A percentile compares a stretch with the other conserved stretches of the same genome.
Conservation (phyloP, 768 basidiomycete genomes). For the Suillus placidus region DNA sequence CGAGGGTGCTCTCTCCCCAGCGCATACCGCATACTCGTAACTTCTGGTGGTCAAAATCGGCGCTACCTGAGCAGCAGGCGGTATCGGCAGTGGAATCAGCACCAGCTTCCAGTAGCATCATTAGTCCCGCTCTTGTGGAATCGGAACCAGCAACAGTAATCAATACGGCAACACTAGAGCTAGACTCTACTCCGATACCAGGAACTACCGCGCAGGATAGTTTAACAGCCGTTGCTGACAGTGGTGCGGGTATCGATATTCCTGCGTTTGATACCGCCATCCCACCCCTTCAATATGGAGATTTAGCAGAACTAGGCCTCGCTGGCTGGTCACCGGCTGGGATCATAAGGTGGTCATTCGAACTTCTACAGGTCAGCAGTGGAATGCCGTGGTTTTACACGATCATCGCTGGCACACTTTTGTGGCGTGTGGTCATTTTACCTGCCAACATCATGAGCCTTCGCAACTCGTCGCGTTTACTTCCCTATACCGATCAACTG, state of each 20-base stretch:
- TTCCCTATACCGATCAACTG: constrained; percentile 47
- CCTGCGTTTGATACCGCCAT: constrained; percentile 32
- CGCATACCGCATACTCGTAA: constrained; percentile 24
- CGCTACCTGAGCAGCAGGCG: background rate
- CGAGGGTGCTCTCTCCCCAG: constrained; percentile 14
- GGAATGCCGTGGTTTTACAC: constrained; percentile 86
- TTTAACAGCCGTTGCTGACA: background rate
- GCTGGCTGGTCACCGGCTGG: constrained; percentile 66
- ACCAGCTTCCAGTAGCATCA: background rate
- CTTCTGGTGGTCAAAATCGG: constrained; percentile 37
- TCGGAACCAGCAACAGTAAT: background rate
- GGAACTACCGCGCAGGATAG: constrained; percentile 3
- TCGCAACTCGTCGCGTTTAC: constrained; percentile 52
- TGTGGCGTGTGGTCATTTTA: constrained; percentile 62
- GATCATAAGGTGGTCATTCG: constrained; percentile 61
- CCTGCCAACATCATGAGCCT: constrained; percentile 61
- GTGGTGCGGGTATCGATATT: constrained; percentile 14
- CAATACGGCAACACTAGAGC: background rate
- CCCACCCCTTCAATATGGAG: constrained; percentile 67
- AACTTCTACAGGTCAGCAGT: constrained; percentile 67
- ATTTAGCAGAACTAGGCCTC: constrained; percentile 70
- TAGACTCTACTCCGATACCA: background rate
- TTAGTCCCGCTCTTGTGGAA: background rate
- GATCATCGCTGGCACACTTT: constrained; percentile 63
- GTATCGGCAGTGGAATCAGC: constrained; percentile 12